Evolutionary conservation across 1,139 yeast species (phyloP), one percentile per base, ranked within the genome.

Genomic region (Eremothecium cymbalariae): DNA sequence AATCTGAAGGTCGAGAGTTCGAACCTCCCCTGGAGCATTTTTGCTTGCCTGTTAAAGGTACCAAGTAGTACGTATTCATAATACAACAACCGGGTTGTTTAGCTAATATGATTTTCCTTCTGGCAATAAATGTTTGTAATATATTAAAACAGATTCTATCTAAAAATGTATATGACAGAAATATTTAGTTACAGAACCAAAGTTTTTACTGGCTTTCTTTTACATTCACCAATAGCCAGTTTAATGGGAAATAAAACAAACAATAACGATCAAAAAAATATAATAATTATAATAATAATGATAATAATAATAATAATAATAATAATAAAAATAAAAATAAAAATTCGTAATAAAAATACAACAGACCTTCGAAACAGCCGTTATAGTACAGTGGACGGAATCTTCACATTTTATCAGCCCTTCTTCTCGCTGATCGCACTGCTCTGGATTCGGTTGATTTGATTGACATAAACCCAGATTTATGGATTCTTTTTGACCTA

Each of bases 21-120:
- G 64, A 60, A 55, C 70, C 71, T 66, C 70, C 70, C 71, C 69
- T 64, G 68, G 69, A 66, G 70, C 72, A 65, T 27, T 44, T 45
- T 45, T 49, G 53, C 54, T 51, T 40, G 36, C 12, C 24, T 22
- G 4, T 18, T 19, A n/a, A n/a, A n/a, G n/a, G n/a, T n/a, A n/a
- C n/a, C n/a, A 9, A 9, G 8, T 19, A 8, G 22, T 9, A 19
- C 8, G 9, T 8, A 19, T 11, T 23, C 12, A 8, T 19, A 19
- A 9, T 8, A 9, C 21, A 9, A 9, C 9, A 19, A 19, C 8
- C 21, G 9, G 9, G 8, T 8, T 19, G 8, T 8, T 8, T 8
- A 19, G 21, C 8, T 19, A 19, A 19, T 9, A n/a, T 19, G 8
- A 19, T 9, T 19, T 19, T 19, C 9, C 9, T 8, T 19, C 21